Evolutionary conservation across 768 basidiomycete genomes (phyloP).

Genomic region (Suillus alpinus): DNA sequence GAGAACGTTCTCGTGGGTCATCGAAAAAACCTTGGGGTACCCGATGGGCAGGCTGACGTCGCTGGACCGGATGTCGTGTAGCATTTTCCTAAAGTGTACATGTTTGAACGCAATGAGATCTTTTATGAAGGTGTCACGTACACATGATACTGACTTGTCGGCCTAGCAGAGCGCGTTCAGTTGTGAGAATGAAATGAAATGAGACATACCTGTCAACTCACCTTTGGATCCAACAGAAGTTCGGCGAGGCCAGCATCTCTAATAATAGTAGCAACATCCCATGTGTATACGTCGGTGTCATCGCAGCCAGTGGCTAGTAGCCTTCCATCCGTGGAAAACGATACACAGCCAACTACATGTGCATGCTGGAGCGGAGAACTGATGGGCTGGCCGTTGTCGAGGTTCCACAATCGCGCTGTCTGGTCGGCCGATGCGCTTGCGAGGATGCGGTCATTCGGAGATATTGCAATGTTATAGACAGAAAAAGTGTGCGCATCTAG

Average conservation of each 20-base stretch:
- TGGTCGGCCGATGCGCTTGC: slow-evolving; percentile 12
- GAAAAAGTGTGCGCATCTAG: background rate
- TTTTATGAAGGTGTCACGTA: background rate
- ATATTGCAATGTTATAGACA: slow-evolving; percentile 17
- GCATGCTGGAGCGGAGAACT: background rate
- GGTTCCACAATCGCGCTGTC: slow-evolving; percentile 7
- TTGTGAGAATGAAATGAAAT: background rate
- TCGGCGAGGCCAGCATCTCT: background rate
- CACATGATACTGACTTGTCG: background rate
- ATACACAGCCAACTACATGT: too few relatives aligned
- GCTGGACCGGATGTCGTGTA: too few relatives aligned
- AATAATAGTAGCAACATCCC: too few relatives aligned
- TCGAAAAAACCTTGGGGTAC: too few relatives aligned
- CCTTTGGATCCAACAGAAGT: background rate
- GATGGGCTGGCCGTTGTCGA: slow-evolving; percentile 2
- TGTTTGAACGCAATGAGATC: background rate
- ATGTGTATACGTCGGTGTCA: too few relatives aligned
- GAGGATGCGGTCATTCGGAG: slow-evolving; percentile 15
- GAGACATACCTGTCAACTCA: background rate
- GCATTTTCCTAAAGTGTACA: too few relatives aligned
- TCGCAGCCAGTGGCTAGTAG: too few relatives aligned
- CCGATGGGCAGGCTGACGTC: too few relatives aligned
- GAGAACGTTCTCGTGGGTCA: background rate
- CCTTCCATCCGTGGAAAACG: too few relatives aligned
- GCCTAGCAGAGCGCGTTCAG: background rate